phyloP scores from a whole-genome alignment of 2,329 filamentous ascomycete genomes.

The Corinectria fuckeliana region DNA sequence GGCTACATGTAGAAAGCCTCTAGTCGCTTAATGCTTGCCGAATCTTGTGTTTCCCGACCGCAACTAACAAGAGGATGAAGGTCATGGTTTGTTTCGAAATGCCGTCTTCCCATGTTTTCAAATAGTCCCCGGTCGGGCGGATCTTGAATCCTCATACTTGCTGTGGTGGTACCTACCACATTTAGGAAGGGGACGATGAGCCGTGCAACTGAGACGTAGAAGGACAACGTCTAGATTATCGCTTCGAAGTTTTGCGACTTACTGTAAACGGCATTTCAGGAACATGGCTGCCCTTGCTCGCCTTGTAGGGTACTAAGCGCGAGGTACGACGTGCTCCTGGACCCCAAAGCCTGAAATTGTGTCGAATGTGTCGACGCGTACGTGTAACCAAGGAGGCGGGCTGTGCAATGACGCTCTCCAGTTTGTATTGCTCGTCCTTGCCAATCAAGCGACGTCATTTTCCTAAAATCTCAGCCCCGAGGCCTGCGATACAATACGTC shows the following conservation, averaged over 20 bases:
- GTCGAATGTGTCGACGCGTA: too few relatives aligned
- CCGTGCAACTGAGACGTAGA: neutral
- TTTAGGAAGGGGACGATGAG: neutral
- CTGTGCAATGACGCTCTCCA: neutral
- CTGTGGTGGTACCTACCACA: neutral
- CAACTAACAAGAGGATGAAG: conserved; percentile 8
- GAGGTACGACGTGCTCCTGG: neutral
- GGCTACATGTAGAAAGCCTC: conserved; percentile 21
- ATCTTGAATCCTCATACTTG: neutral
- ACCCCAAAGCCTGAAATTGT: neutral
- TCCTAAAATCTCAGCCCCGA: neutral
- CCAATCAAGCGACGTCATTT: neutral
- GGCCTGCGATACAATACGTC: neutral
- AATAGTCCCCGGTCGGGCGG: neutral
- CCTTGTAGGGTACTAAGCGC: neutral
- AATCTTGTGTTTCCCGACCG: conserved; percentile 24
- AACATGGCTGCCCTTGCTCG: neutral
- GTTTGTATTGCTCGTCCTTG: neutral
- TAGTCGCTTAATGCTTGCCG: conserved; percentile 20
- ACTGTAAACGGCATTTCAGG: neutral
- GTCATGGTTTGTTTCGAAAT: neutral
- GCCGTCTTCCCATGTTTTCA: neutral
- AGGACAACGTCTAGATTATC: neutral
- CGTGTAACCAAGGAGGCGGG: too few relatives aligned
- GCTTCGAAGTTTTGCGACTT: neutral